Conservation (phyloP, 164 flowering plant species). For the Annona squamosa region DNA sequence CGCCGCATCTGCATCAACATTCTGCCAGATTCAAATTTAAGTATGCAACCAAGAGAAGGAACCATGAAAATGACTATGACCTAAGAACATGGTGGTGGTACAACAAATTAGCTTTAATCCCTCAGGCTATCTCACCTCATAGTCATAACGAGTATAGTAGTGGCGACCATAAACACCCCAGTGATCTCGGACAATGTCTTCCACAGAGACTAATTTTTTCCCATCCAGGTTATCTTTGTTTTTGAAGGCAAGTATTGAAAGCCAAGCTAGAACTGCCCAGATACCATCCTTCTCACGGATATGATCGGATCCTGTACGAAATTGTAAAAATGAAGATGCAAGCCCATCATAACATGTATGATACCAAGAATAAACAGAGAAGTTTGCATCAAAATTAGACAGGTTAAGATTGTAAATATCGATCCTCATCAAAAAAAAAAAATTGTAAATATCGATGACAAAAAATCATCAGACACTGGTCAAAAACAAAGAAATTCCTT, state of each 20-base stretch:
- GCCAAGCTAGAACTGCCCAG: slow-evolving; percentile 99
- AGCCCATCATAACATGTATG: background rate
- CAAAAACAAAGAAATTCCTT: background rate
- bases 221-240: slow-evolving; percentile 75
- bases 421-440: too few species aligned
- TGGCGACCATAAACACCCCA: slow-evolving; percentile 95
- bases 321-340: background rate
- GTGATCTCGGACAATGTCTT: slow-evolving; percentile 87
- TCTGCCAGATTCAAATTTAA: slow-evolving; percentile 35
- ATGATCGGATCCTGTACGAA: slow-evolving; percentile 79
- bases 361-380: background rate
- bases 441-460: background rate
- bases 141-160: slow-evolving; percentile 94
- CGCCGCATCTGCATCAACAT: slow-evolving; percentile 92
- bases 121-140: slow-evolving; percentile 50
- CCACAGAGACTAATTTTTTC: slow-evolving; percentile 78
- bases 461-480: too few species aligned
- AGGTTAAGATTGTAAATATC: too few species aligned
- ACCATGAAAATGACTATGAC: slow-evolving; percentile 8
- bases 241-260: slow-evolving; percentile 78
- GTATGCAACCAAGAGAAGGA: background rate
- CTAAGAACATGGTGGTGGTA: background rate
- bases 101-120: slow-evolving; percentile 2
- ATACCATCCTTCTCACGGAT: slow-evolving; percentile 99
- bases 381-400: background rate